These are phyloP conservation scores for Aspergillus latus DNA, from an alignment of 2,329 filamentous ascomycete genomes.

Conservation along the genomic window DNA sequence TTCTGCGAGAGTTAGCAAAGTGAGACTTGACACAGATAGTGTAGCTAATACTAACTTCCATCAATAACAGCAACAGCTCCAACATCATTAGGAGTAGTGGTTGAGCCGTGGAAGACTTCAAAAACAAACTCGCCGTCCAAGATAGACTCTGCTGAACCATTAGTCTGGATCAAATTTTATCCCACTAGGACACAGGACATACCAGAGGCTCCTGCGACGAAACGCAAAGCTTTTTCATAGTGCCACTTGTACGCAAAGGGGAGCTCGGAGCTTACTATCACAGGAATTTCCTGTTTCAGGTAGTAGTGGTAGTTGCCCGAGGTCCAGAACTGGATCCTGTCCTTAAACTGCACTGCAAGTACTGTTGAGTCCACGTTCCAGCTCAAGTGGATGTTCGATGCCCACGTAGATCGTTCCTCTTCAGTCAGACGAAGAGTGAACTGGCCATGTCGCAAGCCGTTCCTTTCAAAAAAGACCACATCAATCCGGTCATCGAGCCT, in stretches of 20 bases:
- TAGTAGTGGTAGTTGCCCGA: constrained; percentile 99
- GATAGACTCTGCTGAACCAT: constrained; percentile 44
- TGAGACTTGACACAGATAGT: background rate
- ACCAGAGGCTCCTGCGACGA: constrained; percentile 59
- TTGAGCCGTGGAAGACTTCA: constrained; percentile 66
- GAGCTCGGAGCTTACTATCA: constrained; percentile 31
- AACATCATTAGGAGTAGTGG: constrained; percentile 69
- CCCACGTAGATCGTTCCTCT: constrained; percentile 57
- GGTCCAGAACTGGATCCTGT: constrained; percentile 86
- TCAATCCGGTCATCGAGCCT: constrained; percentile 68
- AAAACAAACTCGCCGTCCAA: constrained; percentile 68
- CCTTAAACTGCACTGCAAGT: constrained; percentile 72
- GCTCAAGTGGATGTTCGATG: constrained; percentile 63
- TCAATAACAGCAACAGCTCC: constrained; percentile 83
- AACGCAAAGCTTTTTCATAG: constrained; percentile 73
- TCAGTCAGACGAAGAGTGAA: constrained; percentile 73
- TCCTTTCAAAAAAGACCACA: constrained; percentile 93
- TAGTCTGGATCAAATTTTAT: constrained; percentile 12
- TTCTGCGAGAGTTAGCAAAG: constrained; percentile 38
- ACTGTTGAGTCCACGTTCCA: constrained; percentile 96
- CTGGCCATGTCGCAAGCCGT: constrained; percentile 93
- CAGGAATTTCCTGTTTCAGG: constrained; percentile 80
- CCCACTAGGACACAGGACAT: constrained; percentile 17
- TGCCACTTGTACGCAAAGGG: constrained; percentile 64
- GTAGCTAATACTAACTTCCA: constrained; percentile 55